Evolutionary conservation across 129 eudicot species (phyloP), one percentile per base, ranked within the genome.

Genomic region (Artemisia tridentata): DNA sequence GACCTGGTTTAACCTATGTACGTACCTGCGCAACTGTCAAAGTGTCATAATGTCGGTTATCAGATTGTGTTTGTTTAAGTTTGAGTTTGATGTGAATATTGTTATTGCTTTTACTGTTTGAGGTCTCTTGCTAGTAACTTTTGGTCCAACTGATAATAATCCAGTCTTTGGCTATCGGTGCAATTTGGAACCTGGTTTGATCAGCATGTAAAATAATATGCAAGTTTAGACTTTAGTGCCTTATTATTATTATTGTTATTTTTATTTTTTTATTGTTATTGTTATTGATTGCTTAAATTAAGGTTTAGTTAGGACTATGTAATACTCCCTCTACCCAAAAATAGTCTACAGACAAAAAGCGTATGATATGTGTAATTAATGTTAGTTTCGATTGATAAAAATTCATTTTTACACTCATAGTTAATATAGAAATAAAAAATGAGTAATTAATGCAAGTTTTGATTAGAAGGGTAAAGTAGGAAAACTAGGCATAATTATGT

Each of bases 21-120:
- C 5, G 48, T 73, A 38, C 10, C 9, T 38, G 45, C 10, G 45
- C 45, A 29, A 46, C 43, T 23, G 52, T 0, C 51, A 7, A 14
- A 11, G 31, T 61, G 10, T 60, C 3, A 19, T 19, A 10, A 51
- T 21, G 64, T 63, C 34, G 20, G 15, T 29, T 63, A 11, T 21
- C 19, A 41, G 63, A 51, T 73, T 73, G n/a, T 29, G 69, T 63
- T 62, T 29, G 52, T 34, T 63, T 52, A 31, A 51, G 63, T 68
- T 29, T 11, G 63, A 27, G n/a, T 31, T 68, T 51, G 34, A 17
- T 75, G 80, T 75, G 11, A 48, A 59, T 15, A 68, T 49, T 68
- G 64, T 71, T 18, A n/a, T n/a, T 7, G 72, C 7, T 67, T 7
- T 60, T 6, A 47, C 2, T 49, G 15, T 49, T n/a, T 21, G 15